These are phyloP conservation scores for Fagopyrum esculentum DNA, from an alignment of 148 eudicot genomes.

Conservation along the genomic window DNA sequence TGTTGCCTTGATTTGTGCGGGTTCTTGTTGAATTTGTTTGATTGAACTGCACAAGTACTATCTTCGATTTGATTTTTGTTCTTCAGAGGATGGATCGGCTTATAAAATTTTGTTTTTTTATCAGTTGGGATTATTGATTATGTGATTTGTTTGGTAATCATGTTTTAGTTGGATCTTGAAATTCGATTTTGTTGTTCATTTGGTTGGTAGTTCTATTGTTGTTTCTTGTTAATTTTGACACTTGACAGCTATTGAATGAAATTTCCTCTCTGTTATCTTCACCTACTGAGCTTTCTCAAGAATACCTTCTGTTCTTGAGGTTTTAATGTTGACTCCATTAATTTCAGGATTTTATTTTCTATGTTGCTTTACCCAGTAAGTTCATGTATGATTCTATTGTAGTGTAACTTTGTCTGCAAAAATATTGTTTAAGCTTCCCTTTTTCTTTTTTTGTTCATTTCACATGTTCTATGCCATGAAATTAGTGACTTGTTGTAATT, in stretches of 20 bases:
- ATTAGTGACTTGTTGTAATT: neutral
- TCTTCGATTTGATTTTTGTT: neutral
- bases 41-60: neutral
- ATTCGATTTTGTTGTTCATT: neutral
- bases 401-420: neutral
- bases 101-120: neutral
- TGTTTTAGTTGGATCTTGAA: neutral
- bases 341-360: neutral
- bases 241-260: neutral
- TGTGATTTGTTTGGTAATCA: neutral
- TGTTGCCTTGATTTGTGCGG: neutral
- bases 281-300: neutral
- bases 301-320: neutral
- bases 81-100: neutral
- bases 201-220: neutral
- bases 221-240: neutral
- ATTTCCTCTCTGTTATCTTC: neutral
- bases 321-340: neutral
- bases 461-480: neutral
- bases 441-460: neutral
- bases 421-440: neutral
- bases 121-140: neutral
- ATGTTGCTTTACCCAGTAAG: too few species aligned
- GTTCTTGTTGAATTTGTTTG: neutral
- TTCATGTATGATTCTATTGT: neutral